Evolutionary conservation across 768 basidiomycete species (phyloP).

Genomic region (Mycena rosella): DNA sequence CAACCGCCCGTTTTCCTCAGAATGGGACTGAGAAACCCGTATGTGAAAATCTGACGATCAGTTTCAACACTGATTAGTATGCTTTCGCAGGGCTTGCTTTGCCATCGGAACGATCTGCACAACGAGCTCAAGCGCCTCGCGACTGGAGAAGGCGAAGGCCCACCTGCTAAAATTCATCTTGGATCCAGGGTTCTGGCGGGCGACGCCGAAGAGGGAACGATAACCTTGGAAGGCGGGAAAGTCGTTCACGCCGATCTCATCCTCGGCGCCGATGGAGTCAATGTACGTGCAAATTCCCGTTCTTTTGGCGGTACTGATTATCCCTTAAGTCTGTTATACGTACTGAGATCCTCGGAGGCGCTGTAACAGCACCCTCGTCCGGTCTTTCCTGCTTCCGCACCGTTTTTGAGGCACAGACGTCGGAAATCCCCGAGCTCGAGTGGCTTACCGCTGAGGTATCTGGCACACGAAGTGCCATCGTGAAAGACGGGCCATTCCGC

Average conservation of each 20-base stretch:
- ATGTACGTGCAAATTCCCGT: constrained; percentile 1
- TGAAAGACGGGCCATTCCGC: neutral
- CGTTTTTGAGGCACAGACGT: constrained; percentile 1
- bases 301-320: neutral
- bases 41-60: neutral
- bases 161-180: constrained; percentile 21
- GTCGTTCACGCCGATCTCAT: constrained; percentile 45
- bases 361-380: neutral
- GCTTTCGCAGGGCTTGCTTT: neutral
- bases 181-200: constrained; percentile 16
- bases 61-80: too few species aligned
- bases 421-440: constrained; percentile 8
- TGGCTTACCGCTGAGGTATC: constrained; percentile 4
- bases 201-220: constrained; percentile 43
- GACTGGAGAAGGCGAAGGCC: constrained; percentile 3
- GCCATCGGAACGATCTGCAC: constrained; percentile 26
- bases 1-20: neutral
- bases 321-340: constrained; percentile 20
- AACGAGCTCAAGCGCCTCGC: constrained; percentile 29
- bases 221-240: constrained; percentile 51
- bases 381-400: constrained; percentile 20
- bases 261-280: constrained; percentile 32
- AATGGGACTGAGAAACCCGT: neutral
- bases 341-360: constrained; percentile 11
- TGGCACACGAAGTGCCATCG: neutral